phyloP scores from a whole-genome alignment of 2,329 filamentous ascomycete genomes.

The Trichoderma semiorbis region DNA sequence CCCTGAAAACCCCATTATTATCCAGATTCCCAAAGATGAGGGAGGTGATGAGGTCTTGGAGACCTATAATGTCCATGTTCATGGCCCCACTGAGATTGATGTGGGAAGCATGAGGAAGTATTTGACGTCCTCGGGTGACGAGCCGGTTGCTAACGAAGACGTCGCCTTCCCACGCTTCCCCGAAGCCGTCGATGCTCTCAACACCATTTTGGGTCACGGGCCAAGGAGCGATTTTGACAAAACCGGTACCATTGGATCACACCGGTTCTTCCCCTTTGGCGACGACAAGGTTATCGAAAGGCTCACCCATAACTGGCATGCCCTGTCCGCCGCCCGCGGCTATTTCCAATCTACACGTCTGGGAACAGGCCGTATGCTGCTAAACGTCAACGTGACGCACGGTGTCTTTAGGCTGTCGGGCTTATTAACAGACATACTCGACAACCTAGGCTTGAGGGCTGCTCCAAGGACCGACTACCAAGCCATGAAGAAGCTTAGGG shows the following conservation, averaged over 20 bases:
- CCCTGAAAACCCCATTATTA: constrained; percentile 30
- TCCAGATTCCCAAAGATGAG: constrained; percentile 35
- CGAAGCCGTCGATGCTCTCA: constrained; percentile 49
- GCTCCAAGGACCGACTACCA: constrained; percentile 10
- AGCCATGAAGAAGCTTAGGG: constrained; percentile 24
- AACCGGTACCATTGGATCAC: constrained; percentile 42
- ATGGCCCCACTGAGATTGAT: constrained; percentile 36
- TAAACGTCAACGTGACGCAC: constrained; percentile 55
- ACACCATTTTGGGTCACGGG: constrained; percentile 47
- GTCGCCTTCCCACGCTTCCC: constrained; percentile 47
- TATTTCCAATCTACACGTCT: constrained; percentile 55
- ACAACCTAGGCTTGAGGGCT: constrained; percentile 23
- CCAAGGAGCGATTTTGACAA: constrained; percentile 36
- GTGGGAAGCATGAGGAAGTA: constrained; percentile 44
- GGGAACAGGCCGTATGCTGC: constrained; percentile 50
- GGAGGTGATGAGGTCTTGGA: constrained; percentile 30
- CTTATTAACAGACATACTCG: constrained; percentile 35
- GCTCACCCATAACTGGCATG: constrained; percentile 29
- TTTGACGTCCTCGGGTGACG: constrained; percentile 41
- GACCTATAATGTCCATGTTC: constrained; percentile 41
- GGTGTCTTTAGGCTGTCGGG: constrained; percentile 48
- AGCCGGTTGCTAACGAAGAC: constrained; percentile 31
- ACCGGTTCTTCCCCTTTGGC: constrained; percentile 47
- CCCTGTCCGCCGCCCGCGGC: constrained; percentile 45
- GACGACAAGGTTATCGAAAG: constrained; percentile 25